Evolutionary conservation across 495 filamentous ascomycete species (phyloP).

Genomic region (Barbatosphaeria neglecta): DNA sequence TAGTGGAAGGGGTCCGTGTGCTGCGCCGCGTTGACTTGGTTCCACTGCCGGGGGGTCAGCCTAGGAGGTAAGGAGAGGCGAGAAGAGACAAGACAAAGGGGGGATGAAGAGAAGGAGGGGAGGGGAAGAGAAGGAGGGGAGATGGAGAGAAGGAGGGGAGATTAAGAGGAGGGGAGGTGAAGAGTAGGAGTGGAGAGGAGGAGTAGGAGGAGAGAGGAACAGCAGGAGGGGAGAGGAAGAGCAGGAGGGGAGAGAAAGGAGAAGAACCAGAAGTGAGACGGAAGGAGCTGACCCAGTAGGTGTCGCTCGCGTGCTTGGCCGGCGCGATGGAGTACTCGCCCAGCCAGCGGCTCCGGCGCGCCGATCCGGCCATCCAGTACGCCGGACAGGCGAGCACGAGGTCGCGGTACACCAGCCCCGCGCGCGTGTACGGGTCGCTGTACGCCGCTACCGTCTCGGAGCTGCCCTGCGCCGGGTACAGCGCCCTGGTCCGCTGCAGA

Average conservation of each 20-base stretch:
- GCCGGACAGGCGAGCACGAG: conserved; percentile 48
- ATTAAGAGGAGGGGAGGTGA: neutral
- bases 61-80: conserved; percentile 1
- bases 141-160: neutral
- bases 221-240: conserved; percentile 1
- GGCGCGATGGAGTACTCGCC: conserved; percentile 49
- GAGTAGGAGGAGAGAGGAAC: neutral
- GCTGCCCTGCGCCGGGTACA: conserved; percentile 34
- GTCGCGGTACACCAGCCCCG: conserved; percentile 46
- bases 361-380: conserved; percentile 42
- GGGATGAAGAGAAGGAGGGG: neutral
- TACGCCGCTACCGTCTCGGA: conserved; percentile 33
- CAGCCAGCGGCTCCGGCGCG: conserved; percentile 33
- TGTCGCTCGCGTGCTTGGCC: conserved; percentile 48
- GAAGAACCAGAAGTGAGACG: neutral
- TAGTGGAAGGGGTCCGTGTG: conserved; percentile 41
- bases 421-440: conserved; percentile 33
- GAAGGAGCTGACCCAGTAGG: conserved; percentile 34
- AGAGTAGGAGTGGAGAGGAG: neutral
- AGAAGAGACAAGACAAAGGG: neutral
- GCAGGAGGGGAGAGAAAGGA: neutral
- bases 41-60: conserved; percentile 32
- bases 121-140: neutral
- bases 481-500: conserved; percentile 20
- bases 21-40: conserved; percentile 43